A percentile compares a stretch with the other conserved stretches of the same genome.
phyloP scores from a whole-genome alignment of 306 rosid species.

The Erythrophleum fordii region DNA sequence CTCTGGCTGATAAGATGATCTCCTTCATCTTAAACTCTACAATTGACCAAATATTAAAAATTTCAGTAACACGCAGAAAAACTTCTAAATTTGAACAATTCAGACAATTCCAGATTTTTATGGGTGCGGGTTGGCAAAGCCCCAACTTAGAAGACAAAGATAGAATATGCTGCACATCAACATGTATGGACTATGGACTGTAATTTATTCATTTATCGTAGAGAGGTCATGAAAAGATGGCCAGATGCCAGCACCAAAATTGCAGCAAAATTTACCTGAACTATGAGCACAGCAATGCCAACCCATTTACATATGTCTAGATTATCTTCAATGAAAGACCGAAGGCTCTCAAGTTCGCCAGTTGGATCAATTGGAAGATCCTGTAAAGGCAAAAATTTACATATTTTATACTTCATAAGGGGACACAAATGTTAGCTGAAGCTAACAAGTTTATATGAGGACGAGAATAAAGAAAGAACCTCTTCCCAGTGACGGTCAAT shows the following conservation, averaged over 20 bases:
- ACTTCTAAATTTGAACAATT: background rate
- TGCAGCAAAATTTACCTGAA: conserved; percentile 69
- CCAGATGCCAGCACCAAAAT: conserved; percentile 22
- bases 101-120: background rate
- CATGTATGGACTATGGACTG: conserved; percentile 10
- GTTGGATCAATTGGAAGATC: conserved; percentile 90
- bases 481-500: conserved; percentile 83
- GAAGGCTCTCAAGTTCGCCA: conserved; percentile 71
- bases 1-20: conserved; percentile 10
- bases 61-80: background rate
- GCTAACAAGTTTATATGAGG: conserved; percentile 17
- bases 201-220: conserved; percentile 6
- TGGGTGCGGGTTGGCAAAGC: background rate
- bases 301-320: conserved; percentile 78
- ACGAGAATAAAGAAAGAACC: conserved; percentile 42
- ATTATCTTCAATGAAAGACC: conserved; percentile 70
- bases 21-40: conserved; percentile 14
- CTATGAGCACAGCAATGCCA: conserved; percentile 62
- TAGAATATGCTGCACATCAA: background rate
- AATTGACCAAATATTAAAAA: background rate
- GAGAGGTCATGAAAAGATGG: conserved; percentile 27
- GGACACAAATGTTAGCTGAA: conserved; percentile 21
- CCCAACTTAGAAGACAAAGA: conserved; percentile 10
- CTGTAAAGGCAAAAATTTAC: conserved; percentile 53
- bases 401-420: conserved; percentile 15